phyloP scores from a whole-genome alignment of 139 green algal species.

The Picochlorum costavermella region DNA sequence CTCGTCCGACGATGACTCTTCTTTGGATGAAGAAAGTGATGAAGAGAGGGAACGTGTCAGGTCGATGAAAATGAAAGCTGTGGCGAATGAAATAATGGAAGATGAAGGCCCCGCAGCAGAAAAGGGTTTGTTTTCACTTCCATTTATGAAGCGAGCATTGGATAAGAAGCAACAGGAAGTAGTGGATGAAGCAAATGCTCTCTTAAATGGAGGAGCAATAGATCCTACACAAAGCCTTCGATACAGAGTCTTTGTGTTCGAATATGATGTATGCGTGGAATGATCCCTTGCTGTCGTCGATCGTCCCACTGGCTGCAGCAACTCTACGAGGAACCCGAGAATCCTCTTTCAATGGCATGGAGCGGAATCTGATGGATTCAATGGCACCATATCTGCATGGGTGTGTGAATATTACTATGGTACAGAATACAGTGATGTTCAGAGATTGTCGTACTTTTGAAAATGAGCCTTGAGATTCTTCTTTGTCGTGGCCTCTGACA shows the following conservation, averaged over 20 bases:
- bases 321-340: slow-evolving; percentile 40
- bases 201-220: too few species aligned
- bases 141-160: too few species aligned
- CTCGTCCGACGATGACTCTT: too few species aligned
- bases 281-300: slow-evolving; percentile 31
- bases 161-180: too few species aligned
- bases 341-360: slow-evolving; percentile 54
- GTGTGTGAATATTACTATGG: background rate
- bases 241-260: slow-evolving; percentile 14
- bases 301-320: slow-evolving; percentile 41
- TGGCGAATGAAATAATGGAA: too few species aligned
- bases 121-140: too few species aligned
- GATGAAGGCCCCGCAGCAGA: too few species aligned
- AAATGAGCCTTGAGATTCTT: slow-evolving; percentile 58
- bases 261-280: slow-evolving; percentile 78
- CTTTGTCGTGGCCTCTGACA: slow-evolving; percentile 47
- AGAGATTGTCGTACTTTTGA: background rate
- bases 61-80: too few species aligned
- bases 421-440: background rate
- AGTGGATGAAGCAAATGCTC: too few species aligned
- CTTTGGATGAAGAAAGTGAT: too few species aligned
- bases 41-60: too few species aligned
- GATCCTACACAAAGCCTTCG: too few species aligned
- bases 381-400: slow-evolving; percentile 47
- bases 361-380: slow-evolving; percentile 68